These are phyloP conservation scores for Pyrenochaeta sp. DNA, from an alignment of 2,329 filamentous ascomycete species.

Conservation along the genomic window DNA sequence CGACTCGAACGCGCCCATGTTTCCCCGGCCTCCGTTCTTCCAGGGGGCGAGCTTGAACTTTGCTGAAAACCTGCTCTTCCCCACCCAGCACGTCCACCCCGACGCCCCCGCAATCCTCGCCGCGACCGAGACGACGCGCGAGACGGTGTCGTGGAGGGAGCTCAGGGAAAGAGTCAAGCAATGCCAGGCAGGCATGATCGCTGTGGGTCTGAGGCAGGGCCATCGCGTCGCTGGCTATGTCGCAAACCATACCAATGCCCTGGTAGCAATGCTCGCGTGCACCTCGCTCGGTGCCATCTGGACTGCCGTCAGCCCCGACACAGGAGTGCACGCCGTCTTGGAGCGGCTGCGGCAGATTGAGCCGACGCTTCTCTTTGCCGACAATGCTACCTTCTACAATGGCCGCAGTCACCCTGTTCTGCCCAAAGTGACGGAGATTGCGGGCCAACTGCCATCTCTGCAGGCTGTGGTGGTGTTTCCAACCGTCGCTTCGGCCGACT, in stretches of 20 bases:
- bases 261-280: conserved; percentile 87
- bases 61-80: conserved; percentile 92
- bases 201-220: conserved; percentile 67
- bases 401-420: conserved; percentile 85
- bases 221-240: conserved; percentile 77
- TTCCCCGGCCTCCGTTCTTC: conserved; percentile 88
- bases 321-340: conserved; percentile 86
- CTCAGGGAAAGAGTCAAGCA: conserved; percentile 78
- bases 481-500: conserved; percentile 59
- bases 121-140: conserved; percentile 74
- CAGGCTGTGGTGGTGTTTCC: conserved; percentile 77
- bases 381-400: conserved; percentile 90
- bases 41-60: conserved; percentile 83
- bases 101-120: conserved; percentile 76
- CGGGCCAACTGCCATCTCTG: conserved; percentile 70
- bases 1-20: conserved; percentile 73
- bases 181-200: conserved; percentile 75
- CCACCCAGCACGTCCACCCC: conserved; percentile 65
- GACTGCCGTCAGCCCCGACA: conserved; percentile 93
- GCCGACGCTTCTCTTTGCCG: conserved; percentile 82
- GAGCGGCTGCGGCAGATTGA: conserved; percentile 87
- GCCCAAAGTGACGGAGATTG: conserved; percentile 80
- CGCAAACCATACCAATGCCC: conserved; percentile 85
- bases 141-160: conserved; percentile 77
- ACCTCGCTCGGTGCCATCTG: conserved; percentile 86